phyloP scores from a whole-genome alignment of 768 basidiomycete species.

The Boletus sp. region DNA sequence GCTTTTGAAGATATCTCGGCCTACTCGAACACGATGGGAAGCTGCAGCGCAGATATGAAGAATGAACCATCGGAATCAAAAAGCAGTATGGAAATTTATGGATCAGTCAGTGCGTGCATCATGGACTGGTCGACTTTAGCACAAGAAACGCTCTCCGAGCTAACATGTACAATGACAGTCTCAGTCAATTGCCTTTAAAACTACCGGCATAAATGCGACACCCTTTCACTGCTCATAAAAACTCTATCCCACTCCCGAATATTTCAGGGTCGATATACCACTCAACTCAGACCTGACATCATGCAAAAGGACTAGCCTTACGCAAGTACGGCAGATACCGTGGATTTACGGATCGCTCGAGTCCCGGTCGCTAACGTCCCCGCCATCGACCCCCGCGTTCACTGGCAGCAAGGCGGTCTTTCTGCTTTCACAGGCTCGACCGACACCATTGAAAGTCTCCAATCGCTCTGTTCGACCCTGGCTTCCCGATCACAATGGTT shows the following conservation, averaged over 20 bases:
- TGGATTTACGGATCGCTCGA: background rate
- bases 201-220: slow-evolving; percentile 61
- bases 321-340: slow-evolving; percentile 48
- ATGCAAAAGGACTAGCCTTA: slow-evolving; percentile 90
- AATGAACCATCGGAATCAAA: slow-evolving; percentile 55
- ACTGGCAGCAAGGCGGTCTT: slow-evolving; percentile 74
- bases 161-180: background rate
- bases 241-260: slow-evolving; percentile 37
- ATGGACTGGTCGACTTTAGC: background rate
- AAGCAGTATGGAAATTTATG: slow-evolving; percentile 59
- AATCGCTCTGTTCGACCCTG: too few species aligned
- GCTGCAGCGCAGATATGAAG: slow-evolving; percentile 66
- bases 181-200: slow-evolving; percentile 74
- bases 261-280: slow-evolving; percentile 67
- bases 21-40: slow-evolving; percentile 70
- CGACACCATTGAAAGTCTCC: slow-evolving; percentile 58
- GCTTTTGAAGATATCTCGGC: slow-evolving; percentile 64
- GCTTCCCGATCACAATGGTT: too few species aligned
- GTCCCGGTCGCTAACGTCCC: slow-evolving; percentile 36
- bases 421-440: slow-evolving; percentile 76
- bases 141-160: background rate
- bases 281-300: slow-evolving; percentile 46
- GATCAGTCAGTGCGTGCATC: slow-evolving; percentile 57
- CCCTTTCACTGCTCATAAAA: slow-evolving; percentile 53
- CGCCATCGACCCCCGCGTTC: slow-evolving; percentile 53